phyloP scores from a whole-genome alignment of 2,329 filamentous ascomycete genomes.

The Penicillium sp. region DNA sequence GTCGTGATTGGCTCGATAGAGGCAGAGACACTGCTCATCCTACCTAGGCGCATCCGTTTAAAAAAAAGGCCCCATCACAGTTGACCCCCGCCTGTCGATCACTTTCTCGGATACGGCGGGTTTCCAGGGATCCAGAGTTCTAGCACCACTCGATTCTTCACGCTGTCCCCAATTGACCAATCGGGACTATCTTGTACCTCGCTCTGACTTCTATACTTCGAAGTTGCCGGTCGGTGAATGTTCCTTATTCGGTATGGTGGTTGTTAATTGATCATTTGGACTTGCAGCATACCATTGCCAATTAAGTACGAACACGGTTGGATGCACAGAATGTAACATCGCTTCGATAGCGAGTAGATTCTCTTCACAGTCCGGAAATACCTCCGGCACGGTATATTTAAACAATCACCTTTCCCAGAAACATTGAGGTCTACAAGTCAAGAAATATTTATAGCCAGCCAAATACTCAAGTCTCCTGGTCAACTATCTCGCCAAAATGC shows the following conservation, averaged over 20 bases:
- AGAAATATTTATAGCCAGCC: neutral
- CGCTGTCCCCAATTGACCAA: conserved; percentile 9
- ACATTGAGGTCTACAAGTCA: neutral
- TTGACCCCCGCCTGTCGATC: conserved; percentile 13
- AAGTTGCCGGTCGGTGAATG: conserved; percentile 15
- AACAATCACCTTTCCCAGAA: neutral
- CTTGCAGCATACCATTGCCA: neutral
- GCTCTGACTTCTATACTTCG: neutral
- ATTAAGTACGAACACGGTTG: neutral
- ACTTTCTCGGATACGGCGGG: neutral
- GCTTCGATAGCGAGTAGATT: neutral
- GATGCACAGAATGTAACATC: conserved; percentile 18
- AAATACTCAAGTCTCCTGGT: neutral
- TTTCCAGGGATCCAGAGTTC: neutral
- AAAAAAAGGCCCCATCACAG: neutral
- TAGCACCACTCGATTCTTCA: conserved; percentile 20
- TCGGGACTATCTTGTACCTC: conserved; percentile 4
- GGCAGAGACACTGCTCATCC: neutral
- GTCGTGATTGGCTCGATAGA: conserved; percentile 18
- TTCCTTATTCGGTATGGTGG: conserved; percentile 14
- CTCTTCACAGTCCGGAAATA: neutral
- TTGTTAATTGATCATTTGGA: neutral
- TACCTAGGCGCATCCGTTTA: neutral
- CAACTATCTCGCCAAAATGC: conserved; percentile 19
- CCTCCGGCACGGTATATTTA: conserved; percentile 6